Evolutionary conservation across 2,329 filamentous ascomycete species (phyloP), one percentile per base, ranked within the genome.

Genomic region (Hypoxylon sp.): DNA sequence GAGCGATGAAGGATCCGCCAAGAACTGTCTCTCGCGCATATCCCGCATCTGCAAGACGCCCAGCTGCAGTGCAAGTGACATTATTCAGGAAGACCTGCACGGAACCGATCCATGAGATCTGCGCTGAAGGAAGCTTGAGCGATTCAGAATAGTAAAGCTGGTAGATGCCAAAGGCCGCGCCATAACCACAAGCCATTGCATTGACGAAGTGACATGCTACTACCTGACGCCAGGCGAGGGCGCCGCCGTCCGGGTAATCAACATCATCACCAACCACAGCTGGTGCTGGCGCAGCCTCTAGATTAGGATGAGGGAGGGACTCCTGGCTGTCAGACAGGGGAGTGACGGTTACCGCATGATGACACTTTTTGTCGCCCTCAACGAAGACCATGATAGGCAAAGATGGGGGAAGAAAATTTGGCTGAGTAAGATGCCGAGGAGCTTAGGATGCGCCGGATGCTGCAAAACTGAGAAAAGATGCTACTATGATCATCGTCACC

Each of bases 151-250:
- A 82, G 67, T 79, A 83, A 3, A 82, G 79, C 82, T 81, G 81
- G 81, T 80, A 83, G 50, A 84, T 83, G 59, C 81, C 86, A 68
- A 86, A 88, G 1, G 83, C 81, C 4, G 82, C 78, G 2, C 83
- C 80, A 58, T 83, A 84, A 58, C 86, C 85, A 83, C 85, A 87
- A 4, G 84, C 81, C 63, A 87, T 75, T 59, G 80, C 80, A 73
- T 84, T 86, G 76, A 86, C 71, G 39, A 76, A 78, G 44, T 84
- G 78, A 33, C 81, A 81, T 5, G 84, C 82, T 19, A 84, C 51
- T 8, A 87, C 84, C 72, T 87, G 85, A 0, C 79, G 80, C 85
- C 85, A 87, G 14, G 84, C 85, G 13, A 74, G 69, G 53, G 80
- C 70, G 11, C 85, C 85, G 26, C 85, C 84, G 46, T 71, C 67